A percentile compares a stretch with the other conserved stretches of the same genome.
Evolutionary conservation across 805 yeast species (phyloP).

Genomic region (Sungouiella thailandica): DNA sequence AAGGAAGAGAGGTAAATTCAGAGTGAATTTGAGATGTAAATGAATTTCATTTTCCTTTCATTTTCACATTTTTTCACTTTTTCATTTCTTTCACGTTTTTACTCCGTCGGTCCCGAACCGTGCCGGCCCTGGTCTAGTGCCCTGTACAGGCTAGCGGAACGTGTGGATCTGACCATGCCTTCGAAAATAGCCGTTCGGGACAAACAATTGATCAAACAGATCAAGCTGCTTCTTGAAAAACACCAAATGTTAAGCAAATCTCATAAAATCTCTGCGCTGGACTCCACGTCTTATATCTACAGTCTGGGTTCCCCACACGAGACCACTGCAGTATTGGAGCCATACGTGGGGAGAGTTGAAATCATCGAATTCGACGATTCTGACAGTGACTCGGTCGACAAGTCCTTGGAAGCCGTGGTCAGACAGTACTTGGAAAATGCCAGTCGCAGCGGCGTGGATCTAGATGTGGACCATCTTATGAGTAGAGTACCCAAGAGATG

Average conservation of each 20-base stretch:
- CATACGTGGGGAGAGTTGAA: no score
- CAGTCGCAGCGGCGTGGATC: no score
- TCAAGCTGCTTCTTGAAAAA: slow-evolving; percentile 7
- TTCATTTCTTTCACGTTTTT: no score
- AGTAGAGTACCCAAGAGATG: slow-evolving; percentile 46
- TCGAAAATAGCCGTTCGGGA: slow-evolving; percentile 6
- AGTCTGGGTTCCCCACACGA: slow-evolving; percentile 1
- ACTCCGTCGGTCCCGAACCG: no score
- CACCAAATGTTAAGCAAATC: slow-evolving; percentile 5
- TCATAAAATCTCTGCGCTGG: slow-evolving; percentile 6
- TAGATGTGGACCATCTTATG: neutral
- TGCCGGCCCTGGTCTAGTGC: no score
- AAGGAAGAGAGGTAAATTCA: no score
- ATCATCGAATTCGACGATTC: no score
- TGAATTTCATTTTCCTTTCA: no score
- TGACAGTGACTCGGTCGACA: neutral
- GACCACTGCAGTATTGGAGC: neutral
- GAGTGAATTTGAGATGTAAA: no score
- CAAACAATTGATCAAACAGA: slow-evolving; percentile 6
- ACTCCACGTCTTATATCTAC: slow-evolving; percentile 2
- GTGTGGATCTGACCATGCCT: no score
- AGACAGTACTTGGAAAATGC: neutral
- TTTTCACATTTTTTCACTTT: no score
- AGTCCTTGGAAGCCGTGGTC: neutral
- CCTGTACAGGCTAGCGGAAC: no score